Conservation (phyloP, 768 basidiomycete genomes). For the Galerina marginata region DNA sequence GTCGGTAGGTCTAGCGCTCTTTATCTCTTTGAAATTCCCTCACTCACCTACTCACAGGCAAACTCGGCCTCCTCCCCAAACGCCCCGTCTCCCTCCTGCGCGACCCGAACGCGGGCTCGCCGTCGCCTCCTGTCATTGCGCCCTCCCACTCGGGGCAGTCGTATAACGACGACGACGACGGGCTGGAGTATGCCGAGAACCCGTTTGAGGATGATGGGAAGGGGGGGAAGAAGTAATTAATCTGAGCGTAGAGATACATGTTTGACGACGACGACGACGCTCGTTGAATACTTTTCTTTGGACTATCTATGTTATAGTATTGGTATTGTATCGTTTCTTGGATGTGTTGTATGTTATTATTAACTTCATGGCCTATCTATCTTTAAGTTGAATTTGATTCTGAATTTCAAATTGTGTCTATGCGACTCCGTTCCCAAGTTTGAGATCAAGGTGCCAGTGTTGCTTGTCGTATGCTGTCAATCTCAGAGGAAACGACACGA, state of each 20-base stretch:
- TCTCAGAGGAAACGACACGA: too few relatives aligned
- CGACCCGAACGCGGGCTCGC: conserved; percentile 19
- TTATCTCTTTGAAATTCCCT: background rate
- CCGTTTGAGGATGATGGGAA: conserved; percentile 9
- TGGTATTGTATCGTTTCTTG: background rate
- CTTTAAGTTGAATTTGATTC: too few relatives aligned
- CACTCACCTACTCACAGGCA: conserved; percentile 43
- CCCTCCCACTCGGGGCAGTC: background rate
- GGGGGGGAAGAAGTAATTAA: conserved; percentile 3
- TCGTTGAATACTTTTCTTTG: too few relatives aligned
- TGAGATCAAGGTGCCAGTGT: too few relatives aligned
- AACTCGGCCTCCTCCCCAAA: conserved; percentile 75
- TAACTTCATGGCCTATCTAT: too few relatives aligned
- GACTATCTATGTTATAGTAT: too few relatives aligned
- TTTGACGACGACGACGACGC: too few relatives aligned
- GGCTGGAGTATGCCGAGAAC: conserved; percentile 19
- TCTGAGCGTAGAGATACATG: background rate
- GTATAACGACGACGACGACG: conserved; percentile 15
- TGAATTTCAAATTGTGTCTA: too few relatives aligned
- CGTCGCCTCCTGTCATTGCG: background rate
- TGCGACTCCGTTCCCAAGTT: too few relatives aligned
- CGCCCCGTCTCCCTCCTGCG: conserved; percentile 63
- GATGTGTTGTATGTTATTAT: background rate
- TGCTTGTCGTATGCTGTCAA: too few relatives aligned
- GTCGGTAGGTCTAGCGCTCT: conserved; percentile 7